phyloP scores from a whole-genome alignment of 148 eudicot genomes.

The Rhododendron henanense region DNA sequence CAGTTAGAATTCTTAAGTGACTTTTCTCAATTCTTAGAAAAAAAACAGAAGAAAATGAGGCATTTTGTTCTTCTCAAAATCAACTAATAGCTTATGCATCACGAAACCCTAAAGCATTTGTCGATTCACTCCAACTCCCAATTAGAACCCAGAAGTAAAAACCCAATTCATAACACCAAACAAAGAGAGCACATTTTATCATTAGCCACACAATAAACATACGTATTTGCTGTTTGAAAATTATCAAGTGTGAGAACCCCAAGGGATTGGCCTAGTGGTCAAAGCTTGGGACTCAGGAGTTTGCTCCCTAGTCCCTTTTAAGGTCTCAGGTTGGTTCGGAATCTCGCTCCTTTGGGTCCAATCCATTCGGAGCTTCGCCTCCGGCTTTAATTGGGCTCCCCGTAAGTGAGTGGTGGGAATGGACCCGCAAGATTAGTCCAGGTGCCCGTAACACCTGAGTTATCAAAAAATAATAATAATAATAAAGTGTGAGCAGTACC shows the following conservation, averaged over 20 bases:
- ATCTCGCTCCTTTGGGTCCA: too few species aligned
- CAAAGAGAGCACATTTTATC: background rate
- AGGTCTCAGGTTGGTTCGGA: too few species aligned
- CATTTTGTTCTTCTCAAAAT: background rate
- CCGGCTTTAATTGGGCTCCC: too few species aligned
- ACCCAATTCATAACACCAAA: background rate
- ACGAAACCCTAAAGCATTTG: background rate
- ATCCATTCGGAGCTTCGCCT: too few species aligned
- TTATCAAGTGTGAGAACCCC: background rate
- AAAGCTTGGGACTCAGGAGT: too few species aligned
- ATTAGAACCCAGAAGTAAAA: background rate
- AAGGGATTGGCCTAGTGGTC: too few species aligned
- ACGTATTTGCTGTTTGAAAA: background rate
- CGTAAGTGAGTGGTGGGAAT: too few species aligned
- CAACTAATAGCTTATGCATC: background rate
- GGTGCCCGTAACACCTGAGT: too few species aligned
- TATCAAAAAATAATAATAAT: too few species aligned
- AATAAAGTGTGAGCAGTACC: conserved; percentile 28
- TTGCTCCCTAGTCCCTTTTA: too few species aligned
- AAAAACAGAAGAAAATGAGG: background rate
- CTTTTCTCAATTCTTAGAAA: background rate
- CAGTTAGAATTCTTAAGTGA: background rate
- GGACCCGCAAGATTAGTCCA: too few species aligned
- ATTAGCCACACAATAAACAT: background rate
- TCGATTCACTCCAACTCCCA: background rate